A percentile compares a stretch with the other conserved stretches of the same genome.
phyloP scores from a whole-genome alignment of 2,329 filamentous ascomycete species.

The Trichoderma sp. region DNA sequence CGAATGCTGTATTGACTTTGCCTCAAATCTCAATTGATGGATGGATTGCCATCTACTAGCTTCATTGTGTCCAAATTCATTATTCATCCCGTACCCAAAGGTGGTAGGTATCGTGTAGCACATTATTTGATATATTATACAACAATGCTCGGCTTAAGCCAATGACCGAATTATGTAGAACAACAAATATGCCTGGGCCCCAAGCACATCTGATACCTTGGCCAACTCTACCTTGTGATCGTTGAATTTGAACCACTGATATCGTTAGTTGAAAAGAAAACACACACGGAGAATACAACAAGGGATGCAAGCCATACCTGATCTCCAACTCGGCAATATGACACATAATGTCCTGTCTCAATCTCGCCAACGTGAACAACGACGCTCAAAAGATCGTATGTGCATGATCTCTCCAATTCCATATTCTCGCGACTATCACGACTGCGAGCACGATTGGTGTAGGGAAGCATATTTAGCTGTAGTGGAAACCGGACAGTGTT shows the following conservation, averaged over 20 bases:
- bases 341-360: constrained; percentile 88
- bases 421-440: constrained; percentile 55
- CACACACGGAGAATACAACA: neutral
- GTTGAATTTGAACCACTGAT: constrained; percentile 91
- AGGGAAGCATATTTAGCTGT: constrained; percentile 86
- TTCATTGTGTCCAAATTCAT: neutral
- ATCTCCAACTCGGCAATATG: constrained; percentile 81
- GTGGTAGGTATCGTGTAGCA: neutral
- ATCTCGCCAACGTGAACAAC: constrained; percentile 93
- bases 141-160: constrained; percentile 32
- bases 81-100: neutral
- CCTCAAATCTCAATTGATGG: neutral
- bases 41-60: neutral
- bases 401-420: constrained; percentile 65
- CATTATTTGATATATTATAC: neutral
- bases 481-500: constrained; percentile 84
- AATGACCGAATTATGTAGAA: constrained; percentile 77
- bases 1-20: neutral
- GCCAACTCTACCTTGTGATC: constrained; percentile 89
- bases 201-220: constrained; percentile 79
- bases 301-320: constrained; percentile 44
- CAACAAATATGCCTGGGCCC: constrained; percentile 83
- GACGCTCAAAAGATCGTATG: constrained; percentile 85
- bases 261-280: constrained; percentile 20
- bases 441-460: constrained; percentile 68